Conservation (phyloP, 331 rosid genomes). For the Erythrophleum ivorense region DNA sequence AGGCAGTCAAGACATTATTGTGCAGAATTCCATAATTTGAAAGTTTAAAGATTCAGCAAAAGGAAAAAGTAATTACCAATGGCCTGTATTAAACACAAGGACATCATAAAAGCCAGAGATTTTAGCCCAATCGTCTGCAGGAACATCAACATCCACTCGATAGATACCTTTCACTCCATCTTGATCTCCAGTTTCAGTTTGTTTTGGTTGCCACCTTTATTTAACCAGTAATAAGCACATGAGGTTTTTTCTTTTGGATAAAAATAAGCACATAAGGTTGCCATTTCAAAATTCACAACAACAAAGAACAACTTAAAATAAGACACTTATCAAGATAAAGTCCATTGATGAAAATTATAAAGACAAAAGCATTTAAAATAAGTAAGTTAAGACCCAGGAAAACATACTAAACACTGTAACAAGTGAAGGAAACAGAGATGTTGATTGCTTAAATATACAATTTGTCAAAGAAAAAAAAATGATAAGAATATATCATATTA, state of each 20-base stretch:
- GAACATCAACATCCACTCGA: constrained; percentile 88
- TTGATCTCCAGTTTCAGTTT: constrained; percentile 45
- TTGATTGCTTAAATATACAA: neutral
- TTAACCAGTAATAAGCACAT: constrained; percentile 50
- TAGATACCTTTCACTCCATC: constrained; percentile 65
- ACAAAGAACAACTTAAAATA: neutral
- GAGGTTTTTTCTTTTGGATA: too few species aligned
- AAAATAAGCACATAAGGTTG: constrained; percentile 54
- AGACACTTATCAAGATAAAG: neutral
- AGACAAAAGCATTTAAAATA: neutral
- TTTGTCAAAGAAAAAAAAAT: neutral
- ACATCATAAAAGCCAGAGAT: constrained; percentile 83
- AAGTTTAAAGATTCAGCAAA: constrained; percentile 33
- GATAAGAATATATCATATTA: neutral
- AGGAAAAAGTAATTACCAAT: constrained; percentile 64
- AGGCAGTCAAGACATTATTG: constrained; percentile 8
- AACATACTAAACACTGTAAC: neutral
- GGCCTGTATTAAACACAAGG: constrained; percentile 90
- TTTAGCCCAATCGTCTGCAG: constrained; percentile 85
- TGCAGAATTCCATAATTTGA: neutral
- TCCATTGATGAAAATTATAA: constrained; percentile 23
- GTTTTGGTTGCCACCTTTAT: constrained; percentile 86
- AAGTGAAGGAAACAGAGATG: neutral
- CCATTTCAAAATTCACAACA: constrained; percentile 29
- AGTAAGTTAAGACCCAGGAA: too few species aligned